Evolutionary conservation across 2,329 filamentous ascomycete species (phyloP), one percentile per base, ranked within the genome.

Genomic region (Ceratocystis huliohia): DNA sequence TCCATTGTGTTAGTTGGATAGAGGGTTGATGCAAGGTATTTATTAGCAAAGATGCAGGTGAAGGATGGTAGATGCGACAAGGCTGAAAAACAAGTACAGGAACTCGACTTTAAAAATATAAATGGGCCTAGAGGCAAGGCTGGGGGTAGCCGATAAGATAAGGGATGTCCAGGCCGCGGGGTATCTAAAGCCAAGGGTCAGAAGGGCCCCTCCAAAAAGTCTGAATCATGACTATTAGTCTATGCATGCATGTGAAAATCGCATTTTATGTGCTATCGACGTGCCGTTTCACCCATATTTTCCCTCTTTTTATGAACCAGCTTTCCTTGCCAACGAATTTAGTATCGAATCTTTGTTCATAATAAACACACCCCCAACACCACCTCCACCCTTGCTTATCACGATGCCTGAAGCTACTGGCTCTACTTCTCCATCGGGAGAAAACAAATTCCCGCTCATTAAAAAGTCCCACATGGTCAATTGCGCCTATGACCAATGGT

Each of bases 401-500:
- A 63, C 22, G 30, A 68, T 68, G 67, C 64, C 67, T 33, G 61
- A 61, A 62, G 63, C 66, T 25, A 64, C 44, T 17, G 33, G 37
- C 5, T 41, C 61, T 28, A 20, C 61, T n/a, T 4, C 45, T 37
- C 17, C 61, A 44, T 44, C n/a, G 8, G 56, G 64, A 90, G 64
- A 65, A 17, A 33, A 61, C 20, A 84, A 84, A 22, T 97, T 99
- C 73, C 89, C 91, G 22, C 90, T 91, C 0, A 83, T 96, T 67
- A 91, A 86, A 41, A 88, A 87, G 73, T 84, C 88, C 61, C 93
- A 99, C 73, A 95, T 99, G 69, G 79, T 96, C 65, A 88, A 96
- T 76, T 99, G 93, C 77, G 95, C 94, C 53, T 96, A 95, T 75
- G 89, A 96, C 74, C 84, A 82, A 68, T 99, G 94, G 94, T 90